These are phyloP conservation scores for maize (Zea mays) DNA, from an alignment of 176 grass and related monocot genomes.

Conservation along the genomic window DNA sequence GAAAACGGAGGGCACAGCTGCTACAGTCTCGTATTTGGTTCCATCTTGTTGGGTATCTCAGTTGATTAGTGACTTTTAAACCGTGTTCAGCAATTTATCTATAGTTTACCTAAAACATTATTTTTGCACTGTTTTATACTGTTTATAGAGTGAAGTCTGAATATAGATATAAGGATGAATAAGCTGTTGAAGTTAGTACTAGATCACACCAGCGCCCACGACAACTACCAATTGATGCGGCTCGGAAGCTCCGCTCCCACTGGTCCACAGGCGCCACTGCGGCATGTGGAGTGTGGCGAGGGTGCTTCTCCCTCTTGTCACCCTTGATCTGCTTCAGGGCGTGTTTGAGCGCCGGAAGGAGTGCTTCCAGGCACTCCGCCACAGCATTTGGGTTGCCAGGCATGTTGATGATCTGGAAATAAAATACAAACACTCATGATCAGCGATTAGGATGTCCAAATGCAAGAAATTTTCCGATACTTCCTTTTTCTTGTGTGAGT, in stretches of 20 bases:
- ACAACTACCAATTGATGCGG: slow-evolving; percentile 27
- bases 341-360: slow-evolving; percentile 72
- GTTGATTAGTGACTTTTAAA: background rate
- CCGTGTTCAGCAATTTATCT: no score
- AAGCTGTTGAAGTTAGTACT: no score
- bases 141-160: no score
- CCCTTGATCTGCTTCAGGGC: slow-evolving; percentile 84
- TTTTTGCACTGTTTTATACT: no score
- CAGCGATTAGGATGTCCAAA: background rate
- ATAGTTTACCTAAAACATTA: no score
- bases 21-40: background rate
- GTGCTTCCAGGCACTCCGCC: slow-evolving; percentile 76
- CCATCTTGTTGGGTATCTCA: no score
- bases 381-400: slow-evolving; percentile 93
- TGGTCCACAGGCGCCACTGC: slow-evolving; percentile 51
- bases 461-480: background rate
- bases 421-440: background rate
- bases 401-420: slow-evolving; percentile 89
- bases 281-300: slow-evolving; percentile 61
- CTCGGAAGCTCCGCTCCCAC: slow-evolving; percentile 75
- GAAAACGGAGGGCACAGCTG: background rate
- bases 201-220: slow-evolving; percentile 51
- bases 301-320: slow-evolving; percentile 93
- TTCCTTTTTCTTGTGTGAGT: background rate
- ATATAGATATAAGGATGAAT: no score